These are phyloP conservation scores for Blastomyces silverae DNA, from an alignment of 2,329 filamentous ascomycete species.

Conservation along the genomic window DNA sequence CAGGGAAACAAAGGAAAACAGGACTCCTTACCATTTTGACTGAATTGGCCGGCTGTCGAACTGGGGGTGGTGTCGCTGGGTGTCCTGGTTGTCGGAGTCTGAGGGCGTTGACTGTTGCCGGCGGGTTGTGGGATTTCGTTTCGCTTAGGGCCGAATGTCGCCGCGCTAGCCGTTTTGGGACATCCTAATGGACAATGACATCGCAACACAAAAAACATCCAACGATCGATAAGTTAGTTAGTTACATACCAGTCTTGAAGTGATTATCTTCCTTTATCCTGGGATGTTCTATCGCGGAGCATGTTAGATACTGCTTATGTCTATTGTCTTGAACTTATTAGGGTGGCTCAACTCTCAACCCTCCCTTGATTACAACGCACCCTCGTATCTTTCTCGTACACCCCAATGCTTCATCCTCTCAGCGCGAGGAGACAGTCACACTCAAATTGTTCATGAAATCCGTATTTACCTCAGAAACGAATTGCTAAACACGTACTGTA, in stretches of 20 bases:
- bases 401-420: slow-evolving; percentile 57
- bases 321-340: slow-evolving; percentile 2
- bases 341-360: slow-evolving; percentile 30
- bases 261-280: no score
- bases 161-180: slow-evolving; percentile 14
- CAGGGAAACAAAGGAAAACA: slow-evolving; percentile 17
- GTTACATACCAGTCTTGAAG: no score
- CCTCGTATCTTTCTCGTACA: slow-evolving; percentile 78
- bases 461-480: slow-evolving; percentile 62
- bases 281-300: no score
- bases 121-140: slow-evolving; percentile 39
- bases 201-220: no score
- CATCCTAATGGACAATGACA: background rate
- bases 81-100: slow-evolving; percentile 33
- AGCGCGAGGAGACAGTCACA: slow-evolving; percentile 59
- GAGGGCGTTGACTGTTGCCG: slow-evolving; percentile 29
- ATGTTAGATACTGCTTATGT: background rate
- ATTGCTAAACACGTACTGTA: slow-evolving; percentile 52
- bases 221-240: no score
- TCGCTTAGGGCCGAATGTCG: slow-evolving; percentile 39
- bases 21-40: slow-evolving; percentile 44
- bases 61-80: slow-evolving; percentile 20
- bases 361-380: slow-evolving; percentile 53
- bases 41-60: slow-evolving; percentile 41
- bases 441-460: slow-evolving; percentile 69